phyloP scores from a whole-genome alignment of 2,329 filamentous ascomycete species.

The Neoscytalidium dimidiatum region DNA sequence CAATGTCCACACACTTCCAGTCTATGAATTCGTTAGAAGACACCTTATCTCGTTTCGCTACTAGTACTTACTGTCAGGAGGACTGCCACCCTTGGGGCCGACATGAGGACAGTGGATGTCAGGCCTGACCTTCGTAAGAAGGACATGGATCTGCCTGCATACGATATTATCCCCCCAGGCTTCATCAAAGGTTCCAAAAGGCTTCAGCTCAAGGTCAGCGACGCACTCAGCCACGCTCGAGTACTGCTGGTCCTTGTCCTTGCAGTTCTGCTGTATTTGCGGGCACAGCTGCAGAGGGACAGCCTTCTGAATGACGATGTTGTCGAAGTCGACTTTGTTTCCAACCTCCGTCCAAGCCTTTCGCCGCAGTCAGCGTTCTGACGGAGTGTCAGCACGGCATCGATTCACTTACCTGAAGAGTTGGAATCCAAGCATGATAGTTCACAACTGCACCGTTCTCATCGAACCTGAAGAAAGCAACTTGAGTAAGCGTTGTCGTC shows the following conservation, averaged over 20 bases:
- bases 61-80: background rate
- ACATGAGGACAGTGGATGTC: slow-evolving; percentile 33
- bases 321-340: slow-evolving; percentile 29
- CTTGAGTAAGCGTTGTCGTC: slow-evolving; percentile 7
- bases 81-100: slow-evolving; percentile 28
- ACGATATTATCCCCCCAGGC: slow-evolving; percentile 49
- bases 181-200: slow-evolving; percentile 45
- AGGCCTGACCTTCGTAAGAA: slow-evolving; percentile 33
- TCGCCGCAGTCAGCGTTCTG: background rate
- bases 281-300: slow-evolving; percentile 37
- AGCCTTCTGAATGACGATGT: slow-evolving; percentile 27
- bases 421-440: slow-evolving; percentile 48
- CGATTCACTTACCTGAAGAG: slow-evolving; percentile 31
- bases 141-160: slow-evolving; percentile 45
- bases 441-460: slow-evolving; percentile 44
- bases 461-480: slow-evolving; percentile 52
- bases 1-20: slow-evolving; percentile 30
- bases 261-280: slow-evolving; percentile 38
- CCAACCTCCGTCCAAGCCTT: slow-evolving; percentile 34
- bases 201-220: slow-evolving; percentile 32
- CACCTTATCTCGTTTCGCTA: background rate
- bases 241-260: slow-evolving; percentile 41
- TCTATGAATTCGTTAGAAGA: background rate
- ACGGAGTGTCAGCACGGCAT: background rate
- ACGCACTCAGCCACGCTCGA: slow-evolving; percentile 36